Percentiles rank a stretch among this genome's conserved stretches.
Conservation (phyloP, 2,329 filamentous ascomycete species). For the Septoria linicola region DNA sequence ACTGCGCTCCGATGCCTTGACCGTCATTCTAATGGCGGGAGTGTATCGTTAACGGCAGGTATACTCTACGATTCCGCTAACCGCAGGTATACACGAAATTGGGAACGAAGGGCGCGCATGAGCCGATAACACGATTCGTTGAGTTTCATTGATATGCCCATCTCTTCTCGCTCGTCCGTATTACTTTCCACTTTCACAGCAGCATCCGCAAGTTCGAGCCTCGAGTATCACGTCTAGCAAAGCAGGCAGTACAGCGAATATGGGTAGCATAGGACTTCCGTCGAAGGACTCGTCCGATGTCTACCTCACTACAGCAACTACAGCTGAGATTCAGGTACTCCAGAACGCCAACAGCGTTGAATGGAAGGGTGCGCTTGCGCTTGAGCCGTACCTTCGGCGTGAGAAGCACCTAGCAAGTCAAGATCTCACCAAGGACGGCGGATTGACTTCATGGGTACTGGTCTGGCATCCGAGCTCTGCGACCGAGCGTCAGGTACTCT, state of each 20-base stretch:
- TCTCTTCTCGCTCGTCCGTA: neutral
- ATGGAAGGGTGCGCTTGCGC: constrained; percentile 58
- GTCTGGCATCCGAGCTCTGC: constrained; percentile 45
- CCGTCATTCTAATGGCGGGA: neutral
- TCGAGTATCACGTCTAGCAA: neutral
- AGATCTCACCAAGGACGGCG: constrained; percentile 54
- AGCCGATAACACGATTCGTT: neutral
- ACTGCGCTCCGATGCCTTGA: neutral
- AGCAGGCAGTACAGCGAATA: neutral
- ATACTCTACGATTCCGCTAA: constrained; percentile 6
- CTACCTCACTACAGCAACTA: constrained; percentile 55
- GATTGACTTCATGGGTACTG: constrained; percentile 60
- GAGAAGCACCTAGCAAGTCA: constrained; percentile 55
- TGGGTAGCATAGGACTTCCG: constrained; percentile 42
- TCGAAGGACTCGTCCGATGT: constrained; percentile 52
- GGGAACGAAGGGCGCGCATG: constrained; percentile 2
- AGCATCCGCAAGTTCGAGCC: neutral
- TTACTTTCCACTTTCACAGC: neutral
- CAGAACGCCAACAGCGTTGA: constrained; percentile 55
- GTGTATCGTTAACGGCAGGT: constrained; percentile 11
- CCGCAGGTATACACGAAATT: constrained; percentile 8
- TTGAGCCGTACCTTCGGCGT: constrained; percentile 58
- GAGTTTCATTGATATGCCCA: neutral
- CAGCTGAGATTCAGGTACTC: constrained; percentile 53
- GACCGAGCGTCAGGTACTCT: constrained; percentile 47